phyloP scores from a whole-genome alignment of 2,329 filamentous ascomycete genomes.

The Helotiales sp. region DNA sequence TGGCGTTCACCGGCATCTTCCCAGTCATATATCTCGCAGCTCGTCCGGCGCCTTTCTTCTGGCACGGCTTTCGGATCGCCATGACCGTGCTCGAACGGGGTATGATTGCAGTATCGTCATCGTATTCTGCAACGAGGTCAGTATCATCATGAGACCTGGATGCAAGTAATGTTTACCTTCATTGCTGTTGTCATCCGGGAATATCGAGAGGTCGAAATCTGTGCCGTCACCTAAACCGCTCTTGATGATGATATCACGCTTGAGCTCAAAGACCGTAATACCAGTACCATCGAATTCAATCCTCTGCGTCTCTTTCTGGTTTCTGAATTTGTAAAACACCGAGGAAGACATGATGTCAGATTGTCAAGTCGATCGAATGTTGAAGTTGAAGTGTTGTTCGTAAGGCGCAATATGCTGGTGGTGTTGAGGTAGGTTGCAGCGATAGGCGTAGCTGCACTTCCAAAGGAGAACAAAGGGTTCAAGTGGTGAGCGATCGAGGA shows the following conservation, averaged over 20 bases:
- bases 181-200: slow-evolving; percentile 83
- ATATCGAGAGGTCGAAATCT: slow-evolving; percentile 94
- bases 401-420: slow-evolving; percentile 4
- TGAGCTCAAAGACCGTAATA: slow-evolving; percentile 97
- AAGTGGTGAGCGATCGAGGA: slow-evolving; percentile 28
- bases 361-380: slow-evolving; percentile 18
- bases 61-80: slow-evolving; percentile 80
- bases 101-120: slow-evolving; percentile 97
- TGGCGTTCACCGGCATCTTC: slow-evolving; percentile 88
- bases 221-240: slow-evolving; percentile 92
- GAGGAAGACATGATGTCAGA: slow-evolving; percentile 55
- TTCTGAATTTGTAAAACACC: slow-evolving; percentile 99
- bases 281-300: slow-evolving; percentile 97
- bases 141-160: neutral
- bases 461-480: slow-evolving; percentile 24
- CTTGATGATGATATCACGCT: slow-evolving; percentile 96
- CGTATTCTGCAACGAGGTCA: slow-evolving; percentile 69
- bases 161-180: slow-evolving; percentile 66
- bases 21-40: slow-evolving; percentile 95
- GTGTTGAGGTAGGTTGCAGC: slow-evolving; percentile 15
- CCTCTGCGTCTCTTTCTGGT: slow-evolving; percentile 89
- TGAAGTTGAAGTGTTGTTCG: slow-evolving; percentile 14
- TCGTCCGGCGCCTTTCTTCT: slow-evolving; percentile 81
- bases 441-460: slow-evolving; percentile 25
- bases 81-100: slow-evolving; percentile 92